These are phyloP conservation scores for Isabelozyma heimii DNA, from an alignment of 805 yeast species.

Conservation along the genomic window DNA sequence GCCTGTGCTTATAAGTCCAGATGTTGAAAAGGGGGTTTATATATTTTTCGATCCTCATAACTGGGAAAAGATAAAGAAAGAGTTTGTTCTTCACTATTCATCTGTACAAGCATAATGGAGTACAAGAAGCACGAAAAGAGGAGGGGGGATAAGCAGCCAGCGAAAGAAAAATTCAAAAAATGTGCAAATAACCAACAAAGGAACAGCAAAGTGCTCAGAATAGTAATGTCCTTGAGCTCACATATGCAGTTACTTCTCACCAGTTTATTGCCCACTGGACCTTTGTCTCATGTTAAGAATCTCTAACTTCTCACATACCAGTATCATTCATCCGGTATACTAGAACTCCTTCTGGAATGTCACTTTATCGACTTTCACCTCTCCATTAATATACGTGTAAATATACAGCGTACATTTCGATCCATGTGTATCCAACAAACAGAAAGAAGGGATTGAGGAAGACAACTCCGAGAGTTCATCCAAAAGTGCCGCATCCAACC, in stretches of 20 bases:
- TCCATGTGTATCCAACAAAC: slow-evolving; percentile 83
- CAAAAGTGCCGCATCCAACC: slow-evolving; percentile 14
- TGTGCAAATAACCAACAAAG: no score
- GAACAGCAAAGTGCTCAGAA: no score
- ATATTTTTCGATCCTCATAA: slow-evolving; percentile 92
- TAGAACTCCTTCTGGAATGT: slow-evolving; percentile 30
- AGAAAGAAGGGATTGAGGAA: slow-evolving; percentile 74
- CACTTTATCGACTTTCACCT: slow-evolving; percentile 88
- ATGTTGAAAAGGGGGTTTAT: slow-evolving; percentile 89
- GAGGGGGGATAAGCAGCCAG: no score
- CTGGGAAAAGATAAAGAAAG: slow-evolving; percentile 90
- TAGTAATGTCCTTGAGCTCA: no score
- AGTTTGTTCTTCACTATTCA: slow-evolving; percentile 53
- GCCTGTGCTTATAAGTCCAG: slow-evolving; percentile 74
- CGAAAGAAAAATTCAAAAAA: no score
- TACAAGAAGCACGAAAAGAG: no score
- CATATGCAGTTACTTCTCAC: neutral
- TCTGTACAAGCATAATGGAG: slow-evolving; percentile 24
- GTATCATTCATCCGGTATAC: neutral
- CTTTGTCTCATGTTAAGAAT: neutral
- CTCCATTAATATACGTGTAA: slow-evolving; percentile 76
- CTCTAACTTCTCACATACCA: neutral
- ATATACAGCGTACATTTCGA: slow-evolving; percentile 76
- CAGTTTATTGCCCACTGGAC: neutral
- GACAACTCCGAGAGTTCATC: slow-evolving; percentile 16